Evolutionary conservation across 1,139 yeast species (phyloP).

Genomic region (Komagataea norvegica): DNA sequence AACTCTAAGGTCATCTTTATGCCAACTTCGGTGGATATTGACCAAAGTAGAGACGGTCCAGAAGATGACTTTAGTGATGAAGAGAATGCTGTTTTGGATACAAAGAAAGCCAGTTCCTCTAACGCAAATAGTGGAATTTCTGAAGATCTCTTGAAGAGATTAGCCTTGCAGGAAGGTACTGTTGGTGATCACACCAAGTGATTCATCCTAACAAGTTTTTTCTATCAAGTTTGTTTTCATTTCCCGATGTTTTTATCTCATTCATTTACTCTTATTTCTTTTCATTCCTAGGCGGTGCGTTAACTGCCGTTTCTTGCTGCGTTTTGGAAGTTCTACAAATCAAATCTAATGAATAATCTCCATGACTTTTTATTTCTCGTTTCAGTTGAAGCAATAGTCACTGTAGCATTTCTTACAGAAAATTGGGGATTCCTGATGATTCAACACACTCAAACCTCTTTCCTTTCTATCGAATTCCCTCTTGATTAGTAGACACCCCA

Average conservation of each 20-base stretch:
- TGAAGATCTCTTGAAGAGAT: conserved; percentile 5
- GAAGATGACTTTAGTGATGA: conserved; percentile 4
- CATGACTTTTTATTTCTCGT: conserved; percentile 11
- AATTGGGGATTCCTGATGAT: conserved; percentile 26
- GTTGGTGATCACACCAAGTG: background rate
- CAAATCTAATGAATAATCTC: conserved; percentile 16
- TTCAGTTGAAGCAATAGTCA: conserved; percentile 35
- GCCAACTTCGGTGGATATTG: conserved; percentile 48
- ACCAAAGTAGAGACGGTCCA: conserved; percentile 18
- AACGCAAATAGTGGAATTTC: background rate
- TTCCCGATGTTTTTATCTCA: background rate
- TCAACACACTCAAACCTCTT: conserved; percentile 23
- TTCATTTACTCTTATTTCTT: too few species aligned
- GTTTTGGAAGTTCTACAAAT: conserved; percentile 4
- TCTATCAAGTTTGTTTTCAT: too few species aligned
- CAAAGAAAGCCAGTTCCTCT: background rate
- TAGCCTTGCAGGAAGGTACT: conserved; percentile 11
- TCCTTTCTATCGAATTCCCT: conserved; percentile 46
- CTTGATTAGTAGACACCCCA: conserved; percentile 57
- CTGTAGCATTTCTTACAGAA: conserved; percentile 36
- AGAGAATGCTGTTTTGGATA: conserved; percentile 2
- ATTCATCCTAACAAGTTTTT: background rate
- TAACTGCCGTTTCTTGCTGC: background rate
- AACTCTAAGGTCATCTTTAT: conserved; percentile 68
- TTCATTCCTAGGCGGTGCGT: too few species aligned